Base-by-base conservation (phyloP, 441 rosid species). In the Pelargonium cotyledonis region DNA sequence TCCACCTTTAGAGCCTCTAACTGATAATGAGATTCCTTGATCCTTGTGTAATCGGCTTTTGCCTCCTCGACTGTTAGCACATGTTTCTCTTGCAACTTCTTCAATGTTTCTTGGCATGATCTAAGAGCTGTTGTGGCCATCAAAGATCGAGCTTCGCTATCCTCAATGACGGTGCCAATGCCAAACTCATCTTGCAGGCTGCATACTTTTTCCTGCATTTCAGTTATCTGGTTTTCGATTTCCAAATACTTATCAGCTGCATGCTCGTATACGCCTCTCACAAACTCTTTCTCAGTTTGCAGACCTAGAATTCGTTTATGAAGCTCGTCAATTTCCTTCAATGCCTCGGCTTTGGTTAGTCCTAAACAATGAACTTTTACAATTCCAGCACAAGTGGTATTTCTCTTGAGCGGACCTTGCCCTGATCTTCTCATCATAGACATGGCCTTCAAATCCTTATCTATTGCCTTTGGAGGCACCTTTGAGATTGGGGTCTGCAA, bases 221-320 rank as follows among this genome's bases (percentile, higher is more conserved):
- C 89, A 18, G 43, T 70, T 9, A 90, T 89, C 65, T 68, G 70
- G 47, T 85, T 72, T 70, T 89, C 96, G 12, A 85, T 86, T 61
- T 92, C 97, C 98, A 95, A 85, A 68, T 87, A 92, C 76, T 82
- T 90, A 0, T 85, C 86, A 4, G 89, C 58, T 65, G 81, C 79
- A 19, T 75, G 72, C 76, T 95, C 98, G 11, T 88, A 95, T 0
- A 91, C 85, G 65, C 85, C 82, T 77, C 84, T 92, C 64, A 81
- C 84, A 61, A 90, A 92, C 85, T 95, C 99, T 64, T 95, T 95
- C 77, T 84, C 92, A 0, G 98, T 95, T 65, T 95, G 97, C 31
- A 92, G 79, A 15, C 68, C 84, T 49, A 95, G 84, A 71, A 95
- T 88, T 55, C 83, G 82, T 73, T 88, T 95, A 77, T 92, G 98